Conservation (phyloP, 257 asterid species). For the Solanum raphanifolium region DNA sequence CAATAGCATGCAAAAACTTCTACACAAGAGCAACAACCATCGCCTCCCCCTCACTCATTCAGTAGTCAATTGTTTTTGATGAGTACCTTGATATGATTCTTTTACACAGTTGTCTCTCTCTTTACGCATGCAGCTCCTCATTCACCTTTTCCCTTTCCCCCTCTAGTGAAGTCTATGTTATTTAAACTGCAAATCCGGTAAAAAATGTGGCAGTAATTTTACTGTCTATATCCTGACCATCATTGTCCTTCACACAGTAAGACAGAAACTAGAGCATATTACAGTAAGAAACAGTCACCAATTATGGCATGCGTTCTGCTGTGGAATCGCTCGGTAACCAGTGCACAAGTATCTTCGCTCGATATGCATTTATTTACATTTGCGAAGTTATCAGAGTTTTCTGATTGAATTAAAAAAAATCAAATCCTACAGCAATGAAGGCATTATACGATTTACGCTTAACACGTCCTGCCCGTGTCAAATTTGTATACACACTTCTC, state of each 20-base stretch:
- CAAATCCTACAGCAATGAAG: neutral
- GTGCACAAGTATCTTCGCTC: neutral
- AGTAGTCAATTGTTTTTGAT: neutral
- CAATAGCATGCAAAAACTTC: neutral
- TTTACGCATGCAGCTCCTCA: neutral
- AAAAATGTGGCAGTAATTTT: neutral
- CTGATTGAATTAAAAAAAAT: neutral
- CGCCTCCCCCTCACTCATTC: neutral
- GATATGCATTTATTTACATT: neutral
- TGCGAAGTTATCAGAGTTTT: neutral
- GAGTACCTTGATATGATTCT: neutral
- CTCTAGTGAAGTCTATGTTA: neutral
- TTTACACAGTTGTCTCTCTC: neutral
- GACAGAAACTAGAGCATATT: neutral
- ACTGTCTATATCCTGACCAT: neutral
- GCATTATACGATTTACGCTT: neutral
- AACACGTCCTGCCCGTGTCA: neutral
- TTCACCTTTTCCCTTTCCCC: neutral
- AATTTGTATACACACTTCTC: neutral
- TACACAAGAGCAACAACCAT: neutral
- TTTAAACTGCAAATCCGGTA: neutral
- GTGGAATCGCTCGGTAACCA: neutral
- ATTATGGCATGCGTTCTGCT: neutral
- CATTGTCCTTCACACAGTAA: neutral
- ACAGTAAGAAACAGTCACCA: neutral